These are phyloP conservation scores for Microbotryomycetes sp. DNA, from an alignment of 1,284 basidiomycete genomes.

Conservation along the genomic window DNA sequence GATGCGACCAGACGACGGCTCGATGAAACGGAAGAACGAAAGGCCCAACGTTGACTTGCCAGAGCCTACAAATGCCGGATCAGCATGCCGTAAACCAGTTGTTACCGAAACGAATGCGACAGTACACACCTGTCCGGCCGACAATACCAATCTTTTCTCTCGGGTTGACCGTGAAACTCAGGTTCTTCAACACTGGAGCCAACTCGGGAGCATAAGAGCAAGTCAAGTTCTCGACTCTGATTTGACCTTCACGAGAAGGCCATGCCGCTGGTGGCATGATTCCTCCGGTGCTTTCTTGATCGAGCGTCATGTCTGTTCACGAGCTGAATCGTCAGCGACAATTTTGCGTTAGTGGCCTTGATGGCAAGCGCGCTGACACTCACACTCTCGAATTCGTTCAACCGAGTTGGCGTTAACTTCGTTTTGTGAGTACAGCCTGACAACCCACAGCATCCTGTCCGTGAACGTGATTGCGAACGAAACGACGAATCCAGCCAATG, in stretches of 20 bases:
- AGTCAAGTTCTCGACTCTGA: constrained; percentile 46
- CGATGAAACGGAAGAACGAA: constrained; percentile 49
- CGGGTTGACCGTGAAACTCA: constrained; percentile 48
- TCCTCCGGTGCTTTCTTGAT: constrained; percentile 47
- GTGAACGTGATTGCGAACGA: constrained; percentile 43
- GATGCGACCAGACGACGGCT: constrained; percentile 45
- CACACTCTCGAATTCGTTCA: constrained; percentile 49
- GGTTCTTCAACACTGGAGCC: constrained; percentile 48
- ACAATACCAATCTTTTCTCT: constrained; percentile 51
- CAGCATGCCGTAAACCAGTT: no score
- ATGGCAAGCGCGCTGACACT: constrained; percentile 12
- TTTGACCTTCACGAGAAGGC: constrained; percentile 46
- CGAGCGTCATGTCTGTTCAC: constrained; percentile 42
- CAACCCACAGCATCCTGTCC: constrained; percentile 47
- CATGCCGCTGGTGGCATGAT: constrained; percentile 49
- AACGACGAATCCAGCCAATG: constrained; percentile 39
- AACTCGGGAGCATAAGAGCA: constrained; percentile 49
- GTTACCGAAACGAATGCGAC: not conserved
- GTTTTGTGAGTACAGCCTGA: constrained; percentile 46
- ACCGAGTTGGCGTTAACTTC: constrained; percentile 48
- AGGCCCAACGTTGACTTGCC: constrained; percentile 46
- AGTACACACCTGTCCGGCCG: constrained; percentile 46
- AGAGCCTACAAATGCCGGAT: constrained; percentile 16
- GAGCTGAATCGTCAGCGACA: not conserved
- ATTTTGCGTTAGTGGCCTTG: not conserved